Conservation (phyloP, 2,329 filamentous ascomycete species). For the Apiospora aurea region DNA sequence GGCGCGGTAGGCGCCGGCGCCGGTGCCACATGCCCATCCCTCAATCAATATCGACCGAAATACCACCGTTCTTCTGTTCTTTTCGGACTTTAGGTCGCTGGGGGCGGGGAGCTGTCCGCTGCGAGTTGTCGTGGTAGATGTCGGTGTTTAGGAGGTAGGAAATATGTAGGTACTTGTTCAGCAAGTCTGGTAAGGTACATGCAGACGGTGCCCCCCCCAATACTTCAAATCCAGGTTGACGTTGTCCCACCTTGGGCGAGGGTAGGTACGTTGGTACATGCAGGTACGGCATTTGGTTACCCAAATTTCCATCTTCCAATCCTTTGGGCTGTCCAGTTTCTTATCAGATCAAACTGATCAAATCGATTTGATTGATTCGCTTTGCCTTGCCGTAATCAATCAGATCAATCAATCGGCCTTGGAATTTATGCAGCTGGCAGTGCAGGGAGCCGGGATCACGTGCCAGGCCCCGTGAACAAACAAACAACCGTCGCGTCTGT, state of each 20-base stretch:
- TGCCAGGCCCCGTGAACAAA: background rate
- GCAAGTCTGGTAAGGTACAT: too few relatives aligned
- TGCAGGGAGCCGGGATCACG: background rate
- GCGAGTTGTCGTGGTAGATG: background rate
- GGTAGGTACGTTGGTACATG: constrained; percentile 10
- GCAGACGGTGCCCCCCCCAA: too few relatives aligned
- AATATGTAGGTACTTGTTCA: background rate
- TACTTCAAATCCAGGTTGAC: too few relatives aligned
- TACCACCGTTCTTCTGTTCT: background rate
- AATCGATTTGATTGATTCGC: background rate
- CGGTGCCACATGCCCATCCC: background rate
- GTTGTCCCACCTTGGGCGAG: background rate
- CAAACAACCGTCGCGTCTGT: constrained; percentile 6
- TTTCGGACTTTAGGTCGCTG: background rate
- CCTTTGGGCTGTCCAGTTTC: background rate
- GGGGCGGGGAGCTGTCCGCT: background rate
- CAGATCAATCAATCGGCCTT: background rate
- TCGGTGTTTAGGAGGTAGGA: background rate
- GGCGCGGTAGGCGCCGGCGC: background rate
- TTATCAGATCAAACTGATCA: constrained; percentile 10
- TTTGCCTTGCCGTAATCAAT: too few relatives aligned
- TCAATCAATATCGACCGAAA: background rate
- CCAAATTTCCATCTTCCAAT: too few relatives aligned
- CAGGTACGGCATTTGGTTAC: constrained; percentile 11
- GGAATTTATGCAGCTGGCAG: background rate